Evolutionary conservation across 2,329 filamentous ascomycete genomes (phyloP).

Genomic region (Pseudocercospora vitis): DNA sequence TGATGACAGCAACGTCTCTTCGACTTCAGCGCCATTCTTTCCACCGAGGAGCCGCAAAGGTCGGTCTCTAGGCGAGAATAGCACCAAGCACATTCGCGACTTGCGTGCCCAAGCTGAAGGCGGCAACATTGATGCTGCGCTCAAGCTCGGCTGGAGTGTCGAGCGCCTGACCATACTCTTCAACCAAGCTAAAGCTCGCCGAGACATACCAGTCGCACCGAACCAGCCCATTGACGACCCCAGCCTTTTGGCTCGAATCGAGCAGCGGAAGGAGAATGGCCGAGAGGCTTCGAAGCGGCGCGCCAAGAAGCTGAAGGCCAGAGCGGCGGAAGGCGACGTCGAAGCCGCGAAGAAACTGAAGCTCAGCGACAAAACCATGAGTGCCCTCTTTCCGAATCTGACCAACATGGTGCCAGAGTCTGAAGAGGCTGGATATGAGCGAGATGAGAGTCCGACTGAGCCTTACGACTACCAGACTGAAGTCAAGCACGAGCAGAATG

Average conservation of each 20-base stretch:
- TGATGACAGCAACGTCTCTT: background rate
- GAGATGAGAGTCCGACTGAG: constrained; percentile 1
- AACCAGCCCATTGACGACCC: constrained; percentile 18
- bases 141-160: constrained; percentile 24
- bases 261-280: constrained; percentile 14
- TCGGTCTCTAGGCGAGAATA: constrained; percentile 18
- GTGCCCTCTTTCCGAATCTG: constrained; percentile 11
- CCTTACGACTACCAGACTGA: background rate
- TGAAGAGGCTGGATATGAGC: background rate
- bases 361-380: constrained; percentile 18
- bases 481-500: background rate
- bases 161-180: constrained; percentile 21
- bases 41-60: constrained; percentile 12
- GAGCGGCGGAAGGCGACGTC: constrained; percentile 12
- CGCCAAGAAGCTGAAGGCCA: constrained; percentile 15
- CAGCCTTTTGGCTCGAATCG: constrained; percentile 16
- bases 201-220: constrained; percentile 1
- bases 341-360: constrained; percentile 23
- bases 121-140: constrained; percentile 20
- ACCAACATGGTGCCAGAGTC: background rate
- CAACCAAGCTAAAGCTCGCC: constrained; percentile 18
- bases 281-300: constrained; percentile 16
- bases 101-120: constrained; percentile 13
- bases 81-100: constrained; percentile 18
- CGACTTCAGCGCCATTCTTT: background rate